Evolutionary conservation across 2,329 filamentous ascomycete genomes (phyloP), one percentile per base, ranked within the genome.

Genomic region (Fonsecaea erecta): DNA sequence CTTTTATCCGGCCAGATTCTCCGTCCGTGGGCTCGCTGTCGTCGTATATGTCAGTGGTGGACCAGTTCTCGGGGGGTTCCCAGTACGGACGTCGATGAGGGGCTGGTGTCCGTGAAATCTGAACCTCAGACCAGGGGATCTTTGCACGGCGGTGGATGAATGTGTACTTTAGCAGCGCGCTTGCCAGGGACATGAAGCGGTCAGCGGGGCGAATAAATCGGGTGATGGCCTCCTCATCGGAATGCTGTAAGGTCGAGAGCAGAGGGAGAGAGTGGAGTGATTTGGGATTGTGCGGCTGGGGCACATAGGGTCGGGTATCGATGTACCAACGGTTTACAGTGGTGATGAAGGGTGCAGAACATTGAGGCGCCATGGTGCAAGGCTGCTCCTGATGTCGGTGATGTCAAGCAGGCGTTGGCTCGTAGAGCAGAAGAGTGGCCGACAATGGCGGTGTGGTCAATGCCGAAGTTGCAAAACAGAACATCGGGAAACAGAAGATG

Each of bases 131-230:
- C 86, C 86, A 89, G 1, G 85, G 82, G 5, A 86, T 79, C 18
- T 77, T 79, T 57, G 86, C 83, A 3, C 80, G 77, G 68, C 82
- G 80, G 70, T 85, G 82, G 52, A 88, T 82, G 70, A 84, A 88
- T 16, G 84, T 75, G 11, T 86, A 85, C 74, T 89, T 89, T 26
- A 89, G 78, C 24, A 89, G 75, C 14, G 83, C 84, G 7, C 86
- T 88, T 8, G 80, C 86, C 2, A 89, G 79, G 18, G 82, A 84
- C 84, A 89, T 87, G 69, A 83, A 83, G 18, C 82, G 84, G 73
- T 89, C 87, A 70, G 82, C 73, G 35, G 83, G 75, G 72, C 84
- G 81, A 73, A 84, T 81, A 74, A 80, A 86, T 53, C 78, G 77
- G 26, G 76, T 77, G 52, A 83, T 77, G 21, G 77, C 75, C 65